phyloP scores from a whole-genome alignment of 2,329 filamentous ascomycete species.

The Cytospora piceicola region DNA sequence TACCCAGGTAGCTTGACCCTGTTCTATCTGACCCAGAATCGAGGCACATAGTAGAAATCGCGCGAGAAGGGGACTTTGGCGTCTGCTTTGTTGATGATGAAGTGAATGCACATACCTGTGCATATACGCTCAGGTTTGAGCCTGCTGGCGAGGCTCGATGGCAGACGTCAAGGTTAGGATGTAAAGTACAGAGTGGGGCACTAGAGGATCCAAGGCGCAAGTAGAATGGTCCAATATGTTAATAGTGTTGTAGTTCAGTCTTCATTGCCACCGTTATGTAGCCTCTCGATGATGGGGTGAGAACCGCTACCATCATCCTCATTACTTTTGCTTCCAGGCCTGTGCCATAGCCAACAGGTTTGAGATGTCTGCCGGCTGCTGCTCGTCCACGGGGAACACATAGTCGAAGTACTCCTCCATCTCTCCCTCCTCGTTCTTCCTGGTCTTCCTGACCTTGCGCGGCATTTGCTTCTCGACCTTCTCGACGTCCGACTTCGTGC shows the following conservation, averaged over 20 bases:
- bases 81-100: not conserved
- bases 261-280: not conserved
- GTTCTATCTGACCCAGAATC: not conserved
- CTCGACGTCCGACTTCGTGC: conserved; percentile 73
- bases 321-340: conserved; percentile 74
- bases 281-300: not conserved
- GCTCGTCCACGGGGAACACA: conserved; percentile 93
- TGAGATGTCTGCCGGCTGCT: conserved; percentile 80
- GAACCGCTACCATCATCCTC: not conserved
- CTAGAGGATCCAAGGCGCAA: not conserved
- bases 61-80: not conserved
- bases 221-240: not conserved
- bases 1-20: not conserved
- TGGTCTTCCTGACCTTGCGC: conserved; percentile 85
- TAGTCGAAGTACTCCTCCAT: conserved; percentile 98
- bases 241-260: not conserved
- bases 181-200: not conserved
- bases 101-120: not conserved
- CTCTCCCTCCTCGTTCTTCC: conserved; percentile 87
- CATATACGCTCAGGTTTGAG: not conserved
- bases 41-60: not conserved
- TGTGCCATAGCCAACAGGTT: conserved; percentile 84
- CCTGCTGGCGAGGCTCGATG: too few relatives aligned
- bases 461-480: conserved; percentile 94
- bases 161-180: too few relatives aligned